Evolutionary conservation across 495 filamentous ascomycete genomes (phyloP).

Genomic region (Neurospora tetrasperma): DNA sequence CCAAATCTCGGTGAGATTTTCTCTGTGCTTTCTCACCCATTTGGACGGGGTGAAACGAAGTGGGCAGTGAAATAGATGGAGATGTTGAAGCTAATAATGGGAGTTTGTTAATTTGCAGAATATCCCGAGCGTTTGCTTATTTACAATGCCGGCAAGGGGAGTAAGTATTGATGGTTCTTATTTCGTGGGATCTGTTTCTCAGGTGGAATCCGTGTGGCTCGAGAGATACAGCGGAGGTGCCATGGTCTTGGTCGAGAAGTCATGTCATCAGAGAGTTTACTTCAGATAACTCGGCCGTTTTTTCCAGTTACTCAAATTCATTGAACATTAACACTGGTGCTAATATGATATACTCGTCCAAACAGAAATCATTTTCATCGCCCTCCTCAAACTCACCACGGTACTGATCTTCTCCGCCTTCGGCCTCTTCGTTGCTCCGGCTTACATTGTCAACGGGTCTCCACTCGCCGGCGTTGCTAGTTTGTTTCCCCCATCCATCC

Average conservation of each 20-base stretch:
- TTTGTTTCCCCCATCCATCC: constrained; percentile 7
- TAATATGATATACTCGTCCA: not conserved
- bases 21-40: not conserved
- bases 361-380: constrained; percentile 48
- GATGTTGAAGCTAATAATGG: not conserved
- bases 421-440: constrained; percentile 48
- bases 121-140: constrained; percentile 54
- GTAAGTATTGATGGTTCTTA: constrained; percentile 12
- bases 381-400: constrained; percentile 56
- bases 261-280: not conserved
- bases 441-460: constrained; percentile 42
- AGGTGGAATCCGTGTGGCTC: not conserved
- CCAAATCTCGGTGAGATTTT: not conserved
- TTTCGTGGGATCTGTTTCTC: not conserved
- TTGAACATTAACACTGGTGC: too few relatives aligned
- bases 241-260: not conserved
- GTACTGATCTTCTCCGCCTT: constrained; percentile 60
- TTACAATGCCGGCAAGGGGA: constrained; percentile 60
- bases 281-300: not conserved
- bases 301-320: not conserved
- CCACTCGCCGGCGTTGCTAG: constrained; percentile 28
- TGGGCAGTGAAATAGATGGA: not conserved
- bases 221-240: not conserved
- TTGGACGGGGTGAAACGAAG: not conserved
- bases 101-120: constrained; percentile 3